A percentile compares a stretch with the other conserved stretches of the same genome.
phyloP scores from a whole-genome alignment of 1,284 basidiomycete species.

The Apiotrichum laibachii region DNA sequence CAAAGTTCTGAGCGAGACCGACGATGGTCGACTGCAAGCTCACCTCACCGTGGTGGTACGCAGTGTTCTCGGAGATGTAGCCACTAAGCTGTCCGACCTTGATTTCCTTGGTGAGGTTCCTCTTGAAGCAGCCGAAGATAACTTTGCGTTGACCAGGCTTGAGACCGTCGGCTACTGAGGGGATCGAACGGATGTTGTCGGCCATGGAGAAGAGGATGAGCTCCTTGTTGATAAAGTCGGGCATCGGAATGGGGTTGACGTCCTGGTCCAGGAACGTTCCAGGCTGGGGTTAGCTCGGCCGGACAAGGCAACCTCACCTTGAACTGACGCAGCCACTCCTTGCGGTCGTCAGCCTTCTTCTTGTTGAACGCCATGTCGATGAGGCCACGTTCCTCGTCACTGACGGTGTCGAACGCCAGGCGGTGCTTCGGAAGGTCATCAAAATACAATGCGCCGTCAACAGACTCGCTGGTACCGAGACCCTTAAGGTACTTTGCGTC shows the following conservation, averaged over 20 bases:
- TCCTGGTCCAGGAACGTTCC: constrained; percentile 94
- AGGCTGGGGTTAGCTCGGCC: constrained; percentile 54
- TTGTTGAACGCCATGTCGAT: constrained; percentile 99
- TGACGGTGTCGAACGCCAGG: constrained; percentile 81
- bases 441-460: constrained; percentile 92
- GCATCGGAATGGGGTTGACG: constrained; percentile 77
- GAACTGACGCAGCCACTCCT: constrained; percentile 96
- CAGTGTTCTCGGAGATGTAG: constrained; percentile 89
- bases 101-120: constrained; percentile 87
- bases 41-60: constrained; percentile 94
- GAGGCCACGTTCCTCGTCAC: constrained; percentile 78
- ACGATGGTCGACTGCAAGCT: constrained; percentile 87
- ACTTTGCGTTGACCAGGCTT: constrained; percentile 99
- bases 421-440: constrained; percentile 88
- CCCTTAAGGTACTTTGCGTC: constrained; percentile 97
- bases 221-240: constrained; percentile 98
- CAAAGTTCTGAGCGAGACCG: constrained; percentile 88
- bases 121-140: constrained; percentile 91
- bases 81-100: constrained; percentile 96
- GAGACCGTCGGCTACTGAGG: constrained; percentile 87
- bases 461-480: constrained; percentile 87
- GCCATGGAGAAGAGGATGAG: constrained; percentile 99
- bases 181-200: constrained; percentile 94
- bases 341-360: constrained; percentile 98
- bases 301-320: constrained; percentile 44